phyloP scores from a whole-genome alignment of 345 rosid species.

The Tarenaya hassleriana region DNA sequence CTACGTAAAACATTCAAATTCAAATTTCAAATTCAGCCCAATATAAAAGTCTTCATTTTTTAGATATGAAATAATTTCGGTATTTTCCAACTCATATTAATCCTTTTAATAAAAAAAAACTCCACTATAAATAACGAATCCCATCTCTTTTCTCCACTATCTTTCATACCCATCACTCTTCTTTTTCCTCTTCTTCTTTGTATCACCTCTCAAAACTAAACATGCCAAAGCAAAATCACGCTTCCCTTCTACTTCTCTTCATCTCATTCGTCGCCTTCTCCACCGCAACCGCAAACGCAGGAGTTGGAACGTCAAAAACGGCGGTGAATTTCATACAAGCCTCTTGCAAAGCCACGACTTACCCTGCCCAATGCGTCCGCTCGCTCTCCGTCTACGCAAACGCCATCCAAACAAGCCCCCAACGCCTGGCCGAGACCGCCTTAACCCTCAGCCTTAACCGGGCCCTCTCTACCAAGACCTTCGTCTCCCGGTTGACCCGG shows the following conservation, averaged over 20 bases:
- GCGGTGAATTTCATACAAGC: slow-evolving; percentile 44
- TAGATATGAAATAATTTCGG: too few species aligned
- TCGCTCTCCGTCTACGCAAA: slow-evolving; percentile 57
- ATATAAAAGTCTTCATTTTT: too few species aligned
- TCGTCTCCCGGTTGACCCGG: slow-evolving; percentile 44
- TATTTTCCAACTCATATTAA: background rate
- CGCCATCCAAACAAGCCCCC: slow-evolving; percentile 51
- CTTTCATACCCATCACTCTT: background rate
- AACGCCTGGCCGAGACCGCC: slow-evolving; percentile 66
- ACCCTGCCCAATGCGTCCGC: slow-evolving; percentile 57
- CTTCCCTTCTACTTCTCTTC: slow-evolving; percentile 23
- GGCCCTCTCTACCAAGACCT: slow-evolving; percentile 51
- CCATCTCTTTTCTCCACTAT: background rate
- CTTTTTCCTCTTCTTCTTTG: background rate
- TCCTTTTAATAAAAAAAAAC: background rate
- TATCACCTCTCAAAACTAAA: background rate
- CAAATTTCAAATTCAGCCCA: too few species aligned
- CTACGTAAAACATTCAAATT: too few species aligned
- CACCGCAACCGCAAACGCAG: slow-evolving; percentile 17
- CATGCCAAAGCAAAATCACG: slow-evolving; percentile 24
- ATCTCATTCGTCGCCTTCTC: slow-evolving; percentile 18
- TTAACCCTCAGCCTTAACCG: slow-evolving; percentile 52
- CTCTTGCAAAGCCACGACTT: slow-evolving; percentile 60
- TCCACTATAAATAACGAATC: background rate
- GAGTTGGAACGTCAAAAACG: slow-evolving; percentile 21